phyloP scores from a whole-genome alignment of 768 basidiomycete genomes.

The Leccinum imitatum region DNA sequence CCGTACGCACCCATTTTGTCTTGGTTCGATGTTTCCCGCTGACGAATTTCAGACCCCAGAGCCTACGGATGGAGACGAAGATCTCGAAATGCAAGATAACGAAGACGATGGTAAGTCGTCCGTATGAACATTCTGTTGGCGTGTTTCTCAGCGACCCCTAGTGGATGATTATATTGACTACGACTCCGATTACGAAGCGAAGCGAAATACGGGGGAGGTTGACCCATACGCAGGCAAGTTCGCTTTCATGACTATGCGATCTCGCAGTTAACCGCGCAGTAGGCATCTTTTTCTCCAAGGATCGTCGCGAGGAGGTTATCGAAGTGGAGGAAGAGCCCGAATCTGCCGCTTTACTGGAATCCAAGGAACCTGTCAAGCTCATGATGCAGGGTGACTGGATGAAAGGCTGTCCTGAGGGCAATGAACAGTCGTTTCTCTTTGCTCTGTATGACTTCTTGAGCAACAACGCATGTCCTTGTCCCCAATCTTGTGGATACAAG shows the following conservation, averaged over 20 bases:
- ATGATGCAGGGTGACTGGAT: constrained; percentile 95
- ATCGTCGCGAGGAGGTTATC: constrained; percentile 86
- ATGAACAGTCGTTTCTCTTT: constrained; percentile 88
- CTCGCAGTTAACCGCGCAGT: constrained; percentile 6
- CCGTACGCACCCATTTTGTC: constrained; percentile 17
- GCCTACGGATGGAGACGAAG: constrained; percentile 51
- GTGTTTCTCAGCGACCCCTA: constrained; percentile 18
- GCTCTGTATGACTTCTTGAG: constrained; percentile 75
- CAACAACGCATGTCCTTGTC: constrained; percentile 64
- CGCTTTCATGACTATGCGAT: not conserved
- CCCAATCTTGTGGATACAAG: constrained; percentile 68
- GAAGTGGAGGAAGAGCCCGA: constrained; percentile 85
- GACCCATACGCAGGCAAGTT: constrained; percentile 85
- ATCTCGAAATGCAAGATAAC: constrained; percentile 44
- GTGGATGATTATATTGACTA: constrained; percentile 72
- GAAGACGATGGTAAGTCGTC: constrained; percentile 51
- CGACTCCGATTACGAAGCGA: constrained; percentile 73
- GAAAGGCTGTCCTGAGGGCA: constrained; percentile 94
- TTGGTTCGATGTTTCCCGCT: not conserved
- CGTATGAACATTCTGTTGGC: not conserved
- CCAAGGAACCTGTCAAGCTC: constrained; percentile 52
- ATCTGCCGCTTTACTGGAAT: constrained; percentile 40
- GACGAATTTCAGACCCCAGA: constrained; percentile 53
- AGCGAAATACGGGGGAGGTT: constrained; percentile 50
- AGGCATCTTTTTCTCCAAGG: constrained; percentile 96